These are phyloP conservation scores for Aphanomyces stellatus DNA, from an alignment of 352 stramenopile species.

Conservation along the genomic window DNA sequence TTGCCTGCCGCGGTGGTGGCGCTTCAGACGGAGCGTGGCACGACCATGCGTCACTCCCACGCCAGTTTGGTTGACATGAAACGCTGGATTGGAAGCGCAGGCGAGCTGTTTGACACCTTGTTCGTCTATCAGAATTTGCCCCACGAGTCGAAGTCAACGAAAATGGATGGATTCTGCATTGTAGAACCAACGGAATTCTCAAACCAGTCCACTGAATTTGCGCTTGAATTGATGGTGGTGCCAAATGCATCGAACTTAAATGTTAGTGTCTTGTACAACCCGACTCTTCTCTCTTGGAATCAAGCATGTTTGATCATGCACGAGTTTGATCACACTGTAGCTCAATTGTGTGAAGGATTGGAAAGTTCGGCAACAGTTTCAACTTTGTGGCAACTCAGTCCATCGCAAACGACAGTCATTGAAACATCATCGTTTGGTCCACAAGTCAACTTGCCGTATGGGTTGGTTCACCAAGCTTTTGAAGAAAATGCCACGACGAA, in stretches of 20 bases:
- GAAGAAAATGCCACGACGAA: slow-evolving; percentile 14
- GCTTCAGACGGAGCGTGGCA: neutral
- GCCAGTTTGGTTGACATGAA: neutral
- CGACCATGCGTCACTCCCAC: neutral
- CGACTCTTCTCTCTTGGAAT: too few species aligned
- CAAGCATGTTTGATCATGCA: neutral
- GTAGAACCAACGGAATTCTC: neutral
- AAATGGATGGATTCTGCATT: neutral
- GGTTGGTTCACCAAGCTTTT: neutral
- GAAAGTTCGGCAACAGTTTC: neutral
- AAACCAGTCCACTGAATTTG: neutral
- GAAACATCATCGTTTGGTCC: neutral
- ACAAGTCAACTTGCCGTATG: neutral
- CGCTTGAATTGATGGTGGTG: neutral
- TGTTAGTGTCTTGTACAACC: too few species aligned
- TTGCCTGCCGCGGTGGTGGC: neutral
- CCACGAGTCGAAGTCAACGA: too few species aligned
- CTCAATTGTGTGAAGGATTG: neutral
- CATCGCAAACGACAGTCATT: neutral
- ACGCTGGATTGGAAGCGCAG: neutral
- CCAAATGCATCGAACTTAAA: too few species aligned
- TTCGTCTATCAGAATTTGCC: slow-evolving; percentile 1
- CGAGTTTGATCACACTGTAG: neutral
- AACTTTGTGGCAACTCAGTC: neutral
- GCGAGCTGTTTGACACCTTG: neutral